Evolutionary conservation across 139 green algal genomes (phyloP).

Genomic region (Trebouxia sp.): DNA sequence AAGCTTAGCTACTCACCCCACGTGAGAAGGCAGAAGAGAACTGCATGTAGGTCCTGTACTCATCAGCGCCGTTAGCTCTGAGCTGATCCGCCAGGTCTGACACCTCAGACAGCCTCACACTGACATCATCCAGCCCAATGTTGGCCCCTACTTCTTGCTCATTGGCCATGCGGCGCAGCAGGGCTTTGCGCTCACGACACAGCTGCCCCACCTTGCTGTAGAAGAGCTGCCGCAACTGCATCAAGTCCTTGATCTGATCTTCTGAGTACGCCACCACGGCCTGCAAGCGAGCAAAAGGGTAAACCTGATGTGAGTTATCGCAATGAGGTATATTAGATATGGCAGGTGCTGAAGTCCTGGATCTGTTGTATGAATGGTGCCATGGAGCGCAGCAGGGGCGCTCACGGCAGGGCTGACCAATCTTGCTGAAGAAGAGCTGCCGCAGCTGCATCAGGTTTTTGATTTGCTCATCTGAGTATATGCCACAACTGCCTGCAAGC

Average conservation of each 20-base stretch:
- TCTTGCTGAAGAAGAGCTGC: no score
- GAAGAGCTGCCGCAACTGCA: background rate
- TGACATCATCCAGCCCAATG: constrained; percentile 10
- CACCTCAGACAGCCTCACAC: constrained; percentile 15
- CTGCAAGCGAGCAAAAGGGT: background rate
- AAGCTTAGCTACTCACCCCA: no score
- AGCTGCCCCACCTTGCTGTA: background rate
- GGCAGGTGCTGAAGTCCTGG: no score
- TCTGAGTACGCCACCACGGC: background rate
- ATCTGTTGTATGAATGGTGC: no score
- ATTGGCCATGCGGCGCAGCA: background rate
- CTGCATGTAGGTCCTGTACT: constrained; percentile 24
- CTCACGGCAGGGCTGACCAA: no score
- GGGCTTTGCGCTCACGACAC: constrained; percentile 7
- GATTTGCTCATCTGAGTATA: no score
- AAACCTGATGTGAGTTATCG: no score
- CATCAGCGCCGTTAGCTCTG: background rate
- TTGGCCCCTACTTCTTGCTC: constrained; percentile 9
- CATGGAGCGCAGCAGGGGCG: no score
- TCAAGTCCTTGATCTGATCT: background rate
- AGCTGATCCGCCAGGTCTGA: constrained; percentile 6
- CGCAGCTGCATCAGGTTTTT: no score
- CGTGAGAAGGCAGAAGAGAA: constrained; percentile 8
- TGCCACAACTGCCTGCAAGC: no score
- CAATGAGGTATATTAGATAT: no score